Percentiles rank a stretch among this genome's conserved stretches.
These are phyloP conservation scores for Syncephalis plumigaleata DNA, from an alignment of 371 early-diverging fungal genomes.

Conservation along the genomic window DNA sequence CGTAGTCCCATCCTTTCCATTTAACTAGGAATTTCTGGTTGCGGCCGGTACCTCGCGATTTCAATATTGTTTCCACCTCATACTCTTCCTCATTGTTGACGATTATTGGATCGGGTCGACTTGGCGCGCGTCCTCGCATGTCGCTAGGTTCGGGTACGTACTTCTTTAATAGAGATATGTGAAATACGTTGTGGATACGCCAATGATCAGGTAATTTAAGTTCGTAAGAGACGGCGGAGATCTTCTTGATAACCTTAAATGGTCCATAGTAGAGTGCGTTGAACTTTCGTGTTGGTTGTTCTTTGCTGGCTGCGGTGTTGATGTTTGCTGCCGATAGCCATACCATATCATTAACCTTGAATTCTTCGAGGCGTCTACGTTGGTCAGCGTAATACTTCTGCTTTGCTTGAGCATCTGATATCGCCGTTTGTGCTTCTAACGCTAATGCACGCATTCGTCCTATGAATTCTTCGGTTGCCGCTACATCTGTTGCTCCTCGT, in stretches of 20 bases:
- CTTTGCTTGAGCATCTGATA: not conserved
- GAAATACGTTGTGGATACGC: constrained; percentile 1
- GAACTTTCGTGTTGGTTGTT: not conserved
- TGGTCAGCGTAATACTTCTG: not conserved
- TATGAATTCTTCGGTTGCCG: not conserved
- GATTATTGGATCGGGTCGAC: not conserved
- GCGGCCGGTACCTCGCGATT: not conserved
- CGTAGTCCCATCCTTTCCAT: constrained; percentile 2
- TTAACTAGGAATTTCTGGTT: constrained; percentile 3
- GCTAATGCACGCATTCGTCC: not conserved
- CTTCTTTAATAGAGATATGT: not conserved
- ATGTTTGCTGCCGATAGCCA: not conserved
- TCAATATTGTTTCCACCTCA: not conserved
- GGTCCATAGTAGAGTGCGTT: not conserved
- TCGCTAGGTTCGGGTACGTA: not conserved
- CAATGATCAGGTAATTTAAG: constrained; percentile 1
- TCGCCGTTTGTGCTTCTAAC: not conserved
- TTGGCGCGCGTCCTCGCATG: not conserved
- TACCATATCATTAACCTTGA: not conserved
- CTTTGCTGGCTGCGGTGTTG: not conserved
- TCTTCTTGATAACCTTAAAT: not conserved
- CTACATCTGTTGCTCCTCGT: not conserved
- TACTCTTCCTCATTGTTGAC: not conserved
- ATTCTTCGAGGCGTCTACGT: not conserved
- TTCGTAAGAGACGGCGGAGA: constrained; percentile 1